Conservation (phyloP, 495 filamentous ascomycete species). For the Penicillium chermesinum region DNA sequence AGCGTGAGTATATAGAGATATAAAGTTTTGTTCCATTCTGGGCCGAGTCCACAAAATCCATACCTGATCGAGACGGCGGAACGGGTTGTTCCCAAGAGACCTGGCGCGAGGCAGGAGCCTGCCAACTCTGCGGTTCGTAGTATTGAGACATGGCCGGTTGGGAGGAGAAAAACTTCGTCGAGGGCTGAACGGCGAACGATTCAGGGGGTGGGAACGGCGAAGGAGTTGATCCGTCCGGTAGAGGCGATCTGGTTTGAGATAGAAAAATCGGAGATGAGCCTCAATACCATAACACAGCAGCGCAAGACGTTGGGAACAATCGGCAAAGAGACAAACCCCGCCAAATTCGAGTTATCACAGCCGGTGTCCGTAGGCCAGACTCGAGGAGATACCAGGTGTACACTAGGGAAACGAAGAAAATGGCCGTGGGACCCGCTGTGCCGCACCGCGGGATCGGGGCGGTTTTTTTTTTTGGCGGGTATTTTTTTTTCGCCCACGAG, state of each 20-base stretch:
- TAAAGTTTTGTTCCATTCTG: conserved; percentile 1
- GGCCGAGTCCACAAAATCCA: conserved; percentile 10
- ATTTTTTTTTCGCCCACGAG: conserved; percentile 6
- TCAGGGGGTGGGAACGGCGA: conserved; percentile 24
- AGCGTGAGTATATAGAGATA: conserved; percentile 23
- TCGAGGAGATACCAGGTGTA: not conserved
- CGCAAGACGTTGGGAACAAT: not conserved
- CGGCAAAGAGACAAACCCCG: too few relatives aligned
- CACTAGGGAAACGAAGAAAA: conserved; percentile 6
- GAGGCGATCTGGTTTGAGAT: conserved; percentile 21
- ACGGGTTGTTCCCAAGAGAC: conserved; percentile 78
- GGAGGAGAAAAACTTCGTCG: conserved; percentile 7
- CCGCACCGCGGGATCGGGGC: conserved; percentile 13
- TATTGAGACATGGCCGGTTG: conserved; percentile 65
- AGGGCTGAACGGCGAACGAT: conserved; percentile 15
- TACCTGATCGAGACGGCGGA: conserved; percentile 85
- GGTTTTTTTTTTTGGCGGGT: conserved; percentile 9
- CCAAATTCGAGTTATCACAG: too few relatives aligned
- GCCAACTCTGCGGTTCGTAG: conserved; percentile 85
- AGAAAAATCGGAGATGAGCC: not conserved
- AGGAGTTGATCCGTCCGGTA: conserved; percentile 29
- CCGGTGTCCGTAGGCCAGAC: too few relatives aligned
- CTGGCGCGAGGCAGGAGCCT: conserved; percentile 55
- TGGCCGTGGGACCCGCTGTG: conserved; percentile 15
- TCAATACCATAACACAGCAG: not conserved